phyloP scores from a whole-genome alignment of 2,329 filamentous ascomycete species.

The Dactylellina drechsleri region DNA sequence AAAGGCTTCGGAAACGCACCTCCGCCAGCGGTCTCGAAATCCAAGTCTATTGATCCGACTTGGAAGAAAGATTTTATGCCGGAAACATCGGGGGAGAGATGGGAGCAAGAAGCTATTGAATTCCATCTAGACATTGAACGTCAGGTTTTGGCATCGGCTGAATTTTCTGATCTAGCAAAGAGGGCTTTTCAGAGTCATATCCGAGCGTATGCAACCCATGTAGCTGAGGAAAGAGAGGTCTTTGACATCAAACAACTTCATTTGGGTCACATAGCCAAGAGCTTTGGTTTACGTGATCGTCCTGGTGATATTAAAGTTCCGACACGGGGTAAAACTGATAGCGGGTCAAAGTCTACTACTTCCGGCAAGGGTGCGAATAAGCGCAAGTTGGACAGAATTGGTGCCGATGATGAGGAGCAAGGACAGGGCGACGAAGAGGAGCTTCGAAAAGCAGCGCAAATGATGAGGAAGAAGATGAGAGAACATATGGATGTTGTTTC shows the following conservation, averaged over 20 bases:
- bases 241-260: constrained; percentile 95
- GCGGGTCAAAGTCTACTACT: constrained; percentile 60
- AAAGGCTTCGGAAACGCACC: constrained; percentile 69
- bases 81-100: constrained; percentile 56
- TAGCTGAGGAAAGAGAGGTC: constrained; percentile 81
- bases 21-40: constrained; percentile 58
- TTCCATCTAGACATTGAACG: constrained; percentile 70
- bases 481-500: constrained; percentile 68
- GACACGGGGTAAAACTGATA: constrained; percentile 59
- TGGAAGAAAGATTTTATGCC: constrained; percentile 57
- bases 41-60: constrained; percentile 55
- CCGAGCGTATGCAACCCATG: constrained; percentile 92
- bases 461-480: constrained; percentile 71
- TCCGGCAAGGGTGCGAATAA: constrained; percentile 10
- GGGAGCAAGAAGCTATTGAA: constrained; percentile 48
- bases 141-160: constrained; percentile 28
- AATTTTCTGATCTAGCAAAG: constrained; percentile 77
- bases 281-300: constrained; percentile 87
- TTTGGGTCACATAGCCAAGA: constrained; percentile 91
- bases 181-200: constrained; percentile 92
- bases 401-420: constrained; percentile 60
- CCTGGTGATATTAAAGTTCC: constrained; percentile 79
- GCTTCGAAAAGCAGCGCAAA: constrained; percentile 62
- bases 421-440: constrained; percentile 58
- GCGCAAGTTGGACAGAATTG: constrained; percentile 62